These are phyloP conservation scores for Quercus glauca DNA, from an alignment of 306 rosid species.

Conservation along the genomic window DNA sequence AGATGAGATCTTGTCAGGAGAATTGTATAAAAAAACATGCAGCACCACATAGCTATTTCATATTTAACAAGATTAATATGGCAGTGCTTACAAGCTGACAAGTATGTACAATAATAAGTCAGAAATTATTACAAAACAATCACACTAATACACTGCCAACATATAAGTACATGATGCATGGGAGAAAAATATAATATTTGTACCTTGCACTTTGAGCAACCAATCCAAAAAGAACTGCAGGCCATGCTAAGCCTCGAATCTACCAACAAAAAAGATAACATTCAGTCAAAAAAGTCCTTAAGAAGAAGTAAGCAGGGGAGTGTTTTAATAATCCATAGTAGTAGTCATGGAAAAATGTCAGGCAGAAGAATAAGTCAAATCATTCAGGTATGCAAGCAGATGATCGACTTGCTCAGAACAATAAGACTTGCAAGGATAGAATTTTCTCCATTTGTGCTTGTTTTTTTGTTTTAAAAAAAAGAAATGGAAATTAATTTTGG, in stretches of 20 bases:
- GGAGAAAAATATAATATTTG: constrained; percentile 11
- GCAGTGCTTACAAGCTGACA: background rate
- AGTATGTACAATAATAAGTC: background rate
- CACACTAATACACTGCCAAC: constrained; percentile 4
- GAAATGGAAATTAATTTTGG: background rate
- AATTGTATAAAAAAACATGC: background rate
- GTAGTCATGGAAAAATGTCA: background rate
- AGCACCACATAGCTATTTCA: background rate
- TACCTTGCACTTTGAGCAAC: constrained; percentile 77
- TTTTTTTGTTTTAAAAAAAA: background rate
- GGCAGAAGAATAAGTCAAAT: background rate
- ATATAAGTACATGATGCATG: constrained; percentile 8
- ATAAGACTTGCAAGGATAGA: background rate
- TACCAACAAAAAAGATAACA: constrained; percentile 18
- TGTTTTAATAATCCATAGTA: background rate
- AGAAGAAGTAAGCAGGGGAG: constrained; percentile 18
- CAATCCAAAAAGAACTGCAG: constrained; percentile 68
- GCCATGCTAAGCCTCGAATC: constrained; percentile 76
- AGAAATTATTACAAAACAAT: background rate
- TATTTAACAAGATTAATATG: background rate
- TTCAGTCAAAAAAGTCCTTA: constrained; percentile 3
- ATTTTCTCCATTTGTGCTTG: background rate
- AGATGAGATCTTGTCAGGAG: background rate
- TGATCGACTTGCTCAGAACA: background rate
- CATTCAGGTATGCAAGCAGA: background rate